phyloP scores from a whole-genome alignment of 768 basidiomycete genomes.

The Leucosporidium scottii region DNA sequence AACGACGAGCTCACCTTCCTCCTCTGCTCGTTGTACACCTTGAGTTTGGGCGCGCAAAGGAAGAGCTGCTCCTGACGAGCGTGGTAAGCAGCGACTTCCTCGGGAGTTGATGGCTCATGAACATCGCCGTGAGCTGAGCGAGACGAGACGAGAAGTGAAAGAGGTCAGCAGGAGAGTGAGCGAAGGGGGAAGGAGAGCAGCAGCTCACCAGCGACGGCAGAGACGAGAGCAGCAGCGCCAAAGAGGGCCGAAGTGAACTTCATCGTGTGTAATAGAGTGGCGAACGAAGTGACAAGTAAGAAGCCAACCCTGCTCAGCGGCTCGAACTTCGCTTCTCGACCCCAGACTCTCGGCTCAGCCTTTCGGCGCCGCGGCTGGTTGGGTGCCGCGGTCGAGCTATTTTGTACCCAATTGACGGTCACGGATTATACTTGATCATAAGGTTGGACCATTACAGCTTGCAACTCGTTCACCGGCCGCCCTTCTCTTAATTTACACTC shows the following conservation, averaged over 20 bases:
- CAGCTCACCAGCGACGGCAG: not conserved
- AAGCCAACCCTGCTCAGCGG: no score
- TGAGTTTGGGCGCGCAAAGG: slow-evolving; percentile 38
- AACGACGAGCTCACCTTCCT: slow-evolving; percentile 21
- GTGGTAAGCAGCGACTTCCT: slow-evolving; percentile 32
- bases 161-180: not conserved
- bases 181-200: not conserved
- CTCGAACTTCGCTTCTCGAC: no score
- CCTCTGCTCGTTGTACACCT: slow-evolving; percentile 31
- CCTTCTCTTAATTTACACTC: no score
- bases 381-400: no score
- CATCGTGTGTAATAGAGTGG: not conserved
- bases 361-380: no score
- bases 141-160: not conserved
- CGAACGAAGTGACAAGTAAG: not conserved
- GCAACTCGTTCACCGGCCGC: no score
- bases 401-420: no score
- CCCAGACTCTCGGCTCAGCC: no score
- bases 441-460: no score
- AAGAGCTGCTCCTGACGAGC: slow-evolving; percentile 35
- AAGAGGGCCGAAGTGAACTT: not conserved
- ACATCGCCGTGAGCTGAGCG: slow-evolving; percentile 4
- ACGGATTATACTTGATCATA: no score
- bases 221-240: not conserved
- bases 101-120: slow-evolving; percentile 23